phyloP scores from a whole-genome alignment of 768 basidiomycete species.

The Podaxis sp. region DNA sequence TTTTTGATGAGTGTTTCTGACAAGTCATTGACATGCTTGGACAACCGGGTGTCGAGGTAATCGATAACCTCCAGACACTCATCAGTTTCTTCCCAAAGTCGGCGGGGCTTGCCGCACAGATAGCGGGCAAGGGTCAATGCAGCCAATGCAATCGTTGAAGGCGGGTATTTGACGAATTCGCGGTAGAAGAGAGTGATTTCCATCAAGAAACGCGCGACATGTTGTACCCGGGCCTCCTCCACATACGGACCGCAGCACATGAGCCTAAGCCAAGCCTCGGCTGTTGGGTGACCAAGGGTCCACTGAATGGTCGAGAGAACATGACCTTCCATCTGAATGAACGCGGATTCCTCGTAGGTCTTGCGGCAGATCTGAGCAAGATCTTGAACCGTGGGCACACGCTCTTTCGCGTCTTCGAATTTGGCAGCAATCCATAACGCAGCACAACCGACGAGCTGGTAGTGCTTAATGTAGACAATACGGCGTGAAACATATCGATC shows the following conservation, averaged over 20 bases:
- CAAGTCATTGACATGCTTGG: conserved; percentile 86
- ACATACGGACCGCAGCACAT: conserved; percentile 71
- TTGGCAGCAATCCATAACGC: conserved; percentile 99
- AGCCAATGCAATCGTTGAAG: conserved; percentile 88
- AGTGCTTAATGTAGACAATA: conserved; percentile 98
- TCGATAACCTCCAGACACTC: conserved; percentile 83
- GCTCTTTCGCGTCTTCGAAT: conserved; percentile 98
- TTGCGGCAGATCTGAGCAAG: conserved; percentile 94
- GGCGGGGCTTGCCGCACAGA: conserved; percentile 78
- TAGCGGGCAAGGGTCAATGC: conserved; percentile 86
- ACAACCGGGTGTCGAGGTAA: conserved; percentile 80
- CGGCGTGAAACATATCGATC: conserved; percentile 99
- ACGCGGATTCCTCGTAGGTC: conserved; percentile 95
- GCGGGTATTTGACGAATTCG: conserved; percentile 84
- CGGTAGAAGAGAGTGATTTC: conserved; percentile 98
- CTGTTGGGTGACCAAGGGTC: conserved; percentile 95
- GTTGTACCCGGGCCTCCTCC: conserved; percentile 90
- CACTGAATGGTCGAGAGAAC: conserved; percentile 95
- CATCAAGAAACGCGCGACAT: conserved; percentile 98
- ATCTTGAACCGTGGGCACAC: conserved; percentile 93
- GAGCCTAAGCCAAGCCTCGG: conserved; percentile 93
- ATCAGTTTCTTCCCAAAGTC: conserved; percentile 80
- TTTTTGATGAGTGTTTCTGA: conserved; percentile 98
- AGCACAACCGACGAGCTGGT: conserved; percentile 97
- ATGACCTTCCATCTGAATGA: conserved; percentile 99